Evolutionary conservation across 2,329 filamentous ascomycete species (phyloP), one percentile per base, ranked within the genome.

Genomic region (Aspergillus carbonarius): DNA sequence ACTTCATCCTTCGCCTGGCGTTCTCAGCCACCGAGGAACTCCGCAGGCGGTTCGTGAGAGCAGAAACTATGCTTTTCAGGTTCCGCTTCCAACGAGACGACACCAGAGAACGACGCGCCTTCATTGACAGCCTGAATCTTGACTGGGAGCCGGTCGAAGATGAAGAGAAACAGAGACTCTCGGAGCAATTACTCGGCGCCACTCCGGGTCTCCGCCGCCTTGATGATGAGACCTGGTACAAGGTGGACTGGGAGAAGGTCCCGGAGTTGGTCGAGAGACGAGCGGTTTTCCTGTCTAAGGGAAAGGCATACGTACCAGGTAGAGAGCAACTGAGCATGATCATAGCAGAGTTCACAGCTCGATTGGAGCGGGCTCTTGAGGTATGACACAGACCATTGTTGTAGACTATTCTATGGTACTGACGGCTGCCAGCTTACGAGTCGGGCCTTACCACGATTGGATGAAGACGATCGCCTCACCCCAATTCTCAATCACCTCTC

Each of bases 221-320:
- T 5, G 92, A 96, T 15, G 91, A 96, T 42, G 91, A 95, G 68
- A 87, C 81, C 25, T 99, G 92, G 89, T 96, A 96, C 82, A 98
- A 97, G 78, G 92, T 98, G 1, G 92, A 97, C 69, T 99, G 93
- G 92, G 90, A 92, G 72, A 85, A 88, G 34, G 95, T 99, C 1
- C 92, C 93, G 0, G 93, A 98, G 61, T 78, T 99, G 37, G 88
- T 99, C 0, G 93, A 97, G 76, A 78, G 84, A 50, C 83, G 93
- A 52, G 84, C 85, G 54, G 91, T 96, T 1, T 87, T 95, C 56
- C 64, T 98, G 64, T 88, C 83, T 66, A 86, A 79, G 27, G 95
- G 95, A 2, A 95, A 92, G 74, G 95, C 95, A 1, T 99, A 92
- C 70, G 93, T 99, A 1, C 93, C 95, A 1, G 87, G 88, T 12